Percentiles rank a stretch among this genome's conserved stretches.
Conservation (phyloP, 2,329 filamentous ascomycete genomes). For the Aspergillus fumigatus region DNA sequence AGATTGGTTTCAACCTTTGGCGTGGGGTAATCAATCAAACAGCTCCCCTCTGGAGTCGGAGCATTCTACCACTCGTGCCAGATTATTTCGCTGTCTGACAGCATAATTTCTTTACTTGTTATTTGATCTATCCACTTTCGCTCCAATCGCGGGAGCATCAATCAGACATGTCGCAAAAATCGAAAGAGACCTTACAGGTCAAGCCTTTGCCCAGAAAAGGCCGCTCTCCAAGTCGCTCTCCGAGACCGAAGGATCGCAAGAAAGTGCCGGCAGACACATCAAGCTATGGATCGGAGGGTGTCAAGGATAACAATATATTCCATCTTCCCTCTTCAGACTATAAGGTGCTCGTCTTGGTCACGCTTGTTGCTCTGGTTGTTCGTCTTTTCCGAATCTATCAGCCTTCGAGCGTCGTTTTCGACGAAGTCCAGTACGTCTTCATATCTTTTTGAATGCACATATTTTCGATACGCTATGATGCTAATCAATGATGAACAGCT, state of each 20-base stretch:
- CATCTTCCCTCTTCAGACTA: conserved; percentile 80
- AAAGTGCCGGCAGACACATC: conserved; percentile 25
- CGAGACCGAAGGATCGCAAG: conserved; percentile 35
- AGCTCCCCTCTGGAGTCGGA: conserved; percentile 15
- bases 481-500: conserved; percentile 52
- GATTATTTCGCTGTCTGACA: conserved; percentile 2
- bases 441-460: conserved; percentile 1
- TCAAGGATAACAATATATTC: conserved; percentile 88
- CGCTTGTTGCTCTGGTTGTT: conserved; percentile 70
- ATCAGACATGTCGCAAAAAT: conserved; percentile 26
- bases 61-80: conserved; percentile 11
- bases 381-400: conserved; percentile 95
- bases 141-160: conserved; percentile 6
- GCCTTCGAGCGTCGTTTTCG: conserved; percentile 93
- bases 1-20: conserved; percentile 1
- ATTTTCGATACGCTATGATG: not conserved
- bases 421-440: conserved; percentile 88
- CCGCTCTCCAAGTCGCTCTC: conserved; percentile 38
- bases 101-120: conserved; percentile 1
- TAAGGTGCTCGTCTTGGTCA: conserved; percentile 67
- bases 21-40: conserved; percentile 8
- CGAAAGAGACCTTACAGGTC: conserved; percentile 34
- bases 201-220: conserved; percentile 30
- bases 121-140: conserved; percentile 10
- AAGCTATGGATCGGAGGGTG: conserved; percentile 46